Conservation (phyloP, 225 moss, liverwort and hornwort genomes). For the Bryum argenteum region DNA sequence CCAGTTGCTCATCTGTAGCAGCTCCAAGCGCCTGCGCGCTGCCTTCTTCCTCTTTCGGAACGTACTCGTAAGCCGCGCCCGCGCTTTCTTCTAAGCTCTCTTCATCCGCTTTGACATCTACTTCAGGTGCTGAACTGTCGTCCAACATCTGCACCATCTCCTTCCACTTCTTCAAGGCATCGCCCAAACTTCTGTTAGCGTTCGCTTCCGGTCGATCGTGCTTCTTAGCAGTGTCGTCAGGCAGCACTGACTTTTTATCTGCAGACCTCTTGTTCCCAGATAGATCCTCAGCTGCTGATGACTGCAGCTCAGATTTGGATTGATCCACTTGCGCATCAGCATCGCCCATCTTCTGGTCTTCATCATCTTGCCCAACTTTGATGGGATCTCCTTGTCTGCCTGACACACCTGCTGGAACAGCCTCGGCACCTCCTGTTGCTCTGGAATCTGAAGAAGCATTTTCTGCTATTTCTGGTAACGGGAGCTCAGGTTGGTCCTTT, state of each 20-base stretch:
- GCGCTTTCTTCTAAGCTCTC: constrained; percentile 50
- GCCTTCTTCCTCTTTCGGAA: constrained; percentile 56
- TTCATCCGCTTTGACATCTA: constrained; percentile 38
- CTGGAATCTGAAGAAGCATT: constrained; percentile 56
- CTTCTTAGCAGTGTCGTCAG: constrained; percentile 40
- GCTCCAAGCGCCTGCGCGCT: constrained; percentile 83
- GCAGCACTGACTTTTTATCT: constrained; percentile 39
- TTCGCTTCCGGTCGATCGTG: constrained; percentile 67
- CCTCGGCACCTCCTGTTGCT: constrained; percentile 61
- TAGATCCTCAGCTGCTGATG: constrained; percentile 56
- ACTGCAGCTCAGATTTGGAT: constrained; percentile 45
- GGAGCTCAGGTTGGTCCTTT: constrained; percentile 52
- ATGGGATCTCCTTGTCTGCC: constrained; percentile 65
- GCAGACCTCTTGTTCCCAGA: constrained; percentile 61
- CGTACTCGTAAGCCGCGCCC: constrained; percentile 68
- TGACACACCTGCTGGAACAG: constrained; percentile 60
- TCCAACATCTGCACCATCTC: constrained; percentile 83
- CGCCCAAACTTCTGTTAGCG: constrained; percentile 80
- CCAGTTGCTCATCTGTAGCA: constrained; percentile 83
- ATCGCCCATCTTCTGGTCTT: constrained; percentile 55
- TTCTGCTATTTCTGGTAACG: constrained; percentile 46
- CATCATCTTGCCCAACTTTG: constrained; percentile 53
- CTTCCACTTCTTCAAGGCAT: constrained; percentile 94
- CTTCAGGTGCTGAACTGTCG: constrained; percentile 41
- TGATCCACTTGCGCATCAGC: constrained; percentile 64